phyloP scores from a whole-genome alignment of 2,329 filamentous ascomycete species.

The Hysterium pulicare region DNA sequence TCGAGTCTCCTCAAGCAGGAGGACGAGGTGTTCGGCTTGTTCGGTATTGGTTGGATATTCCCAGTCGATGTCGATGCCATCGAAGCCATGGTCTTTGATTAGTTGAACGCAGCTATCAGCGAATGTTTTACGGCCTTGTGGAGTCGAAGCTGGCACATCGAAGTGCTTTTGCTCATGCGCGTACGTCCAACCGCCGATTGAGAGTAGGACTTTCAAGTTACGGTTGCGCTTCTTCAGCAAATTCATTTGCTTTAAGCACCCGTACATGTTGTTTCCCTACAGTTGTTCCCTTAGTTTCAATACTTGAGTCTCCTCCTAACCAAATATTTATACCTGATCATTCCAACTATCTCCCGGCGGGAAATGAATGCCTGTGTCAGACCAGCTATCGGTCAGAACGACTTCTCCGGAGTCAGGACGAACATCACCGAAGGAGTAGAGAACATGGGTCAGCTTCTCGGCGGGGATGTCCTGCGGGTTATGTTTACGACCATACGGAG shows the following conservation, averaged over 20 bases:
- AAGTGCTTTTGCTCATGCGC: conserved; percentile 65
- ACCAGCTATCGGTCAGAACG: conserved; percentile 64
- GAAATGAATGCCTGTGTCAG: conserved; percentile 63
- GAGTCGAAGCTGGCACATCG: conserved; percentile 61
- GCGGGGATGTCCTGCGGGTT: conserved; percentile 79
- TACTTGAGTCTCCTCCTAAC: no score
- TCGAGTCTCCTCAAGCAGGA: conserved; percentile 39
- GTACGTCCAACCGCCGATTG: conserved; percentile 79
- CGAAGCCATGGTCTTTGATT: conserved; percentile 75
- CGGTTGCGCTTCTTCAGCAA: conserved; percentile 73
- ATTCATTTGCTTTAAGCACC: conserved; percentile 73
- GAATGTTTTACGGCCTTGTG: conserved; percentile 61
- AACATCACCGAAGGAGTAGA: conserved; percentile 91
- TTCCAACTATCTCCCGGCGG: conserved; percentile 65
- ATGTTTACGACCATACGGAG: conserved; percentile 82
- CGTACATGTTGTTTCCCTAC: conserved; percentile 70
- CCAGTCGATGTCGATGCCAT: conserved; percentile 49
- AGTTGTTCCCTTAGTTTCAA: no score
- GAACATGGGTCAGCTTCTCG: conserved; percentile 79
- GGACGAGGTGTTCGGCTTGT: conserved; percentile 41
- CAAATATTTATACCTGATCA: no score
- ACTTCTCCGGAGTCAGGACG: conserved; percentile 73
- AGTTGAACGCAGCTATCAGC: conserved; percentile 69
- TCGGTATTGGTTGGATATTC: conserved; percentile 41
- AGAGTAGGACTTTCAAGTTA: conserved; percentile 74